A percentile compares a stretch with the other conserved stretches of the same genome.
phyloP scores from a whole-genome alignment of 106 monocot genomes.

The Acorus calamus region DNA sequence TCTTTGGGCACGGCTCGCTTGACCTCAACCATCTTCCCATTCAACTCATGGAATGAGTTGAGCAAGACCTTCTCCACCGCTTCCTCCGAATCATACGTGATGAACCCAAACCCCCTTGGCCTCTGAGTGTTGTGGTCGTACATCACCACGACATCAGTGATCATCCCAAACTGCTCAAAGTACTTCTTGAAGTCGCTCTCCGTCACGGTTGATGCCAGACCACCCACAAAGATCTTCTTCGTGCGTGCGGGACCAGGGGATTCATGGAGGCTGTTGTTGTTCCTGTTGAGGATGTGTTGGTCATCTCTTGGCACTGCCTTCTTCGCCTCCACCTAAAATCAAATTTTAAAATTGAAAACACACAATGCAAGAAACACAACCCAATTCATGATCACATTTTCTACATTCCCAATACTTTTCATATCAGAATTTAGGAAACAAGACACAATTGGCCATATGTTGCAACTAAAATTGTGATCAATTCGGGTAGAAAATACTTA shows the following conservation, averaged over 20 bases:
- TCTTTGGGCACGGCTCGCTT: not conserved
- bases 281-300: constrained; percentile 26
- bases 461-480: too few relatives aligned
- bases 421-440: too few relatives aligned
- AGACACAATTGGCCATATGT: too few relatives aligned
- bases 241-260: constrained; percentile 36
- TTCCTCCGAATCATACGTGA: constrained; percentile 52
- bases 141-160: constrained; percentile 56
- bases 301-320: constrained; percentile 60
- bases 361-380: too few relatives aligned
- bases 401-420: too few relatives aligned
- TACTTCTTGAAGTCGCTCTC: constrained; percentile 47
- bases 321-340: constrained; percentile 54
- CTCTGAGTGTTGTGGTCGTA: constrained; percentile 62
- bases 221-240: constrained; percentile 57
- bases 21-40: too few relatives aligned
- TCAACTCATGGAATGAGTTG: constrained; percentile 29
- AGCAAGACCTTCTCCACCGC: constrained; percentile 24
- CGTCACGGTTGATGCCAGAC: constrained; percentile 41
- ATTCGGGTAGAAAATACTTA: not conserved
- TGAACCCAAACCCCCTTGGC: constrained; percentile 61
- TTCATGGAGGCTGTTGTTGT: constrained; percentile 23
- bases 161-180: constrained; percentile 7
- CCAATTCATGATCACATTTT: too few relatives aligned
- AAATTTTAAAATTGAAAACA: not conserved